Evolutionary conservation across 176 grass and related monocot genomes (phyloP).

Genomic region (Olyra latifolia): DNA sequence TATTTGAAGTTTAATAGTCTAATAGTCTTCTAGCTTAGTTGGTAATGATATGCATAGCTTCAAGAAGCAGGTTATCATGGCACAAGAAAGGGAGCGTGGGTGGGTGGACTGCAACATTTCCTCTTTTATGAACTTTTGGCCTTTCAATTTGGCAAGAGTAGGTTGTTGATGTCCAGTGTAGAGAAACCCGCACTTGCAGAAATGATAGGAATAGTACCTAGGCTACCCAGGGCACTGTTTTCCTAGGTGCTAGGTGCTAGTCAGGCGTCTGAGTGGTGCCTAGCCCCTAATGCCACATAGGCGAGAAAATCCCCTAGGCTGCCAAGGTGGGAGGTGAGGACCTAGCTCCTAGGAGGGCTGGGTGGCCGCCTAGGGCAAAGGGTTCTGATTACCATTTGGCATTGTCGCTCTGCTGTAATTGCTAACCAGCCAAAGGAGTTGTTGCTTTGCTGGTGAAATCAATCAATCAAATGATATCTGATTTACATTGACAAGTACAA

Average conservation of each 20-base stretch:
- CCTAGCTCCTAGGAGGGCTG: too few relatives aligned
- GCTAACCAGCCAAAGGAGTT: not conserved
- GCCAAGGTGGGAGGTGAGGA: too few relatives aligned
- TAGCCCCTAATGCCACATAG: too few relatives aligned
- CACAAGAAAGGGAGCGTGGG: not conserved
- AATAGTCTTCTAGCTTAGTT: constrained; percentile 15
- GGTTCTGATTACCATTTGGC: not conserved
- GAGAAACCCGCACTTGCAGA: not conserved
- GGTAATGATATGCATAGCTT: not conserved
- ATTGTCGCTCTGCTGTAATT: not conserved
- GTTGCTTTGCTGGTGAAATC: not conserved
- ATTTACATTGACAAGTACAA: constrained; percentile 5
- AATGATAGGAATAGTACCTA: constrained; percentile 1
- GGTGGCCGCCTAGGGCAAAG: not conserved
- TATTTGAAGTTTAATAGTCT: not conserved
- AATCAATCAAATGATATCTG: not conserved
- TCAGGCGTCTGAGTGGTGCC: too few relatives aligned
- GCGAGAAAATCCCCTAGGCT: too few relatives aligned
- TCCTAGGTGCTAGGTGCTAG: too few relatives aligned
- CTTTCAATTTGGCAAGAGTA: not conserved
- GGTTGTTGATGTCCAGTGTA: not conserved
- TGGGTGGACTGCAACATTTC: not conserved
- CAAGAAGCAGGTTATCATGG: not conserved
- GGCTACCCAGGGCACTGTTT: not conserved
- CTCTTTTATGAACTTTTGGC: not conserved